A percentile compares a stretch with the other conserved stretches of the same genome.
phyloP scores from a whole-genome alignment of 495 filamentous ascomycete species.

The Pseudomonodictys pantanalensis region DNA sequence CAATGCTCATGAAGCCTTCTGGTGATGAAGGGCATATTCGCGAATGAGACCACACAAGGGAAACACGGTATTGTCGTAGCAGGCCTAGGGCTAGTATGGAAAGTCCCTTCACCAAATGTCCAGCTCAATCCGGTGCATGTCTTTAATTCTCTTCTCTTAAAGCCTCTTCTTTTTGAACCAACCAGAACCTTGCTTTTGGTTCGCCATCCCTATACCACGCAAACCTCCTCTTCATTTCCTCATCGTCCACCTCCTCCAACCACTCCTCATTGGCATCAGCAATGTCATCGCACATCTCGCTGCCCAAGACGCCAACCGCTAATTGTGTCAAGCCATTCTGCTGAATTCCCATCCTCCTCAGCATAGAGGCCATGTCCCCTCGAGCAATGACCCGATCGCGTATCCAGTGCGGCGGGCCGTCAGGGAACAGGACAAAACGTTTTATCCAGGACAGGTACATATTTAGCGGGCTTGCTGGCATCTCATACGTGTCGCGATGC shows the following conservation, averaged over 20 bases:
- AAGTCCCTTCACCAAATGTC: no score
- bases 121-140: no score
- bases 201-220: constrained; percentile 2
- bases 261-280: not conserved
- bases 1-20: no score
- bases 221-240: constrained; percentile 2
- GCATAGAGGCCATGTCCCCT: not conserved
- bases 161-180: not conserved
- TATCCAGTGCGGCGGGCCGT: constrained; percentile 1
- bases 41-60: no score
- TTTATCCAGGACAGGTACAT: not conserved
- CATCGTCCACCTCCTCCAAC: constrained; percentile 2
- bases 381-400: not conserved
- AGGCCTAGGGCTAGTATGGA: no score
- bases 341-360: not conserved
- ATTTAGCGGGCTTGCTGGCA: not conserved
- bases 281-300: constrained; percentile 1
- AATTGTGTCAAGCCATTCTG: not conserved
- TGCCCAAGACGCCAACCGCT: not conserved
- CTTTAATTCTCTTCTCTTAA: no score
- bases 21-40: no score
- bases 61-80: no score
- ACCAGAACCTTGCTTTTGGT: not conserved
- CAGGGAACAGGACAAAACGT: constrained; percentile 1
- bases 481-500: not conserved